Evolutionary conservation across 2,329 filamentous ascomycete species (phyloP).

Genomic region (Colletotrichum phormii): DNA sequence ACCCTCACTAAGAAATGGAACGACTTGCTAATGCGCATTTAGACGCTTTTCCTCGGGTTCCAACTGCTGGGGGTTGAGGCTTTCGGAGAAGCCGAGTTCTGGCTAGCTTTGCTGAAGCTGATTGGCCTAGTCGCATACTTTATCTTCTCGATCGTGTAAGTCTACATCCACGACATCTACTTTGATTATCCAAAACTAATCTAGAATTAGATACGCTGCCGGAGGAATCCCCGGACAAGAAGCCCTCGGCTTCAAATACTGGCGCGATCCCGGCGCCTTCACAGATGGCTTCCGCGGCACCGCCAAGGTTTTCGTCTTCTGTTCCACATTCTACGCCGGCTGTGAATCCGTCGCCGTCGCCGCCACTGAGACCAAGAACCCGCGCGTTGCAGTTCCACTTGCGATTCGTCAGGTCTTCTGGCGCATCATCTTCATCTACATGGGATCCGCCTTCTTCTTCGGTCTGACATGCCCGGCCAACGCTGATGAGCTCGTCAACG

Average conservation of each 20-base stretch:
- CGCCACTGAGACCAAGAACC: conserved; percentile 71
- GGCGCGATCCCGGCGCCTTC: conserved; percentile 78
- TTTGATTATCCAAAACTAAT: not conserved
- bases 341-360: conserved; percentile 73
- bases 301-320: conserved; percentile 75
- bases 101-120: conserved; percentile 80
- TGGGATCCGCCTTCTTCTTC: conserved; percentile 80
- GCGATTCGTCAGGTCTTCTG: conserved; percentile 72
- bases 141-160: conserved; percentile 75
- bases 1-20: too few relatives aligned
- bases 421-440: conserved; percentile 72
- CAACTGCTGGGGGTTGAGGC: conserved; percentile 79
- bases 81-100: conserved; percentile 85
- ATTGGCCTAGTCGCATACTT: conserved; percentile 77
- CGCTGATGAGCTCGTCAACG: conserved; percentile 71
- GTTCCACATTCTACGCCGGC: conserved; percentile 78
- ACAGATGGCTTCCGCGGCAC: conserved; percentile 74
- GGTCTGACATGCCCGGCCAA: conserved; percentile 80
- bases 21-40: not conserved
- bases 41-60: conserved; percentile 71
- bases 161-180: not conserved
- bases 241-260: conserved; percentile 76
- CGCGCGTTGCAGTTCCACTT: conserved; percentile 64
- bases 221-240: conserved; percentile 71
- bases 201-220: conserved; percentile 64